Percentiles rank a stretch among this genome's conserved stretches.
phyloP scores from a whole-genome alignment of 78 protist species.

The Emiliania huxleyi region DNA sequence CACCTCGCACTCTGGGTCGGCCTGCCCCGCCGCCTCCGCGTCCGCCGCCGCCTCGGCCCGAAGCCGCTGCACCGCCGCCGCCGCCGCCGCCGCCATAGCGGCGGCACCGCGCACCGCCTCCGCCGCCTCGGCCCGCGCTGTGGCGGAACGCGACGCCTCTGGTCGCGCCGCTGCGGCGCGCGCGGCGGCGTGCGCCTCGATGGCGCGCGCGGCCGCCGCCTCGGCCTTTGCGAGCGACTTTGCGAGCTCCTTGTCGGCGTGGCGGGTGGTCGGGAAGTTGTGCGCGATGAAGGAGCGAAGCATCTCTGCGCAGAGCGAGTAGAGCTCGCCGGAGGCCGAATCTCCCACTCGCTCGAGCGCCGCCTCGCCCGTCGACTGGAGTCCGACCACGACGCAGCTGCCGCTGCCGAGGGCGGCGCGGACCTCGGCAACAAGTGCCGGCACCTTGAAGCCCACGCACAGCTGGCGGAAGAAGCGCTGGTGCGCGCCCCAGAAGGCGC shows the following conservation, averaged over 20 bases:
- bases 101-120: too few relatives aligned
- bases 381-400: background rate
- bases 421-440: background rate
- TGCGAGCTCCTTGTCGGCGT: too few relatives aligned
- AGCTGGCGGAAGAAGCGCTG: conserved; percentile 24
- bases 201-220: too few relatives aligned
- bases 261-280: background rate
- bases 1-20: background rate
- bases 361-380: conserved; percentile 14
- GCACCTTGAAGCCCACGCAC: background rate
- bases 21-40: too few relatives aligned
- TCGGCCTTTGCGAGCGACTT: too few relatives aligned
- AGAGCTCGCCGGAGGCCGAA: background rate
- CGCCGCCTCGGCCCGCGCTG: too few relatives aligned
- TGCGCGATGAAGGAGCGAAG: background rate
- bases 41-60: too few relatives aligned
- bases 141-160: too few relatives aligned
- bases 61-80: too few relatives aligned
- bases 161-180: too few relatives aligned
- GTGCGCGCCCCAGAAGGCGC: background rate
- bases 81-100: too few relatives aligned
- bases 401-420: background rate
- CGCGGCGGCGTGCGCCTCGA: too few relatives aligned
- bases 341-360: background rate
- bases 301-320: background rate